Conservation (phyloP, 495 filamentous ascomycete species). For the Coniosporium apollinis region DNA sequence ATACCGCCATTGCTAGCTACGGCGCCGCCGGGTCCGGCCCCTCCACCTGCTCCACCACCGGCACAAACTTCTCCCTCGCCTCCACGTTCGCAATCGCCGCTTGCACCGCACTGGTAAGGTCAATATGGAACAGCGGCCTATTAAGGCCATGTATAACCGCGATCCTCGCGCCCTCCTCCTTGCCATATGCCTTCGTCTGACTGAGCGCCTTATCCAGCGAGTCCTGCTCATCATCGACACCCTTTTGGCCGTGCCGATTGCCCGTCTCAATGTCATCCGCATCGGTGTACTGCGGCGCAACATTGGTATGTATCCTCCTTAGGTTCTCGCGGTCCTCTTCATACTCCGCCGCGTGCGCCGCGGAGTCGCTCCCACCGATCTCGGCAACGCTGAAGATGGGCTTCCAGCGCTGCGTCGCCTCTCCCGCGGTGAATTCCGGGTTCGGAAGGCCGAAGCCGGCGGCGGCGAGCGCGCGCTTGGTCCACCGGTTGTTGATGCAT, state of each 20-base stretch:
- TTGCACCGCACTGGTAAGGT: constrained; percentile 80
- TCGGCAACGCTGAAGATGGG: constrained; percentile 94
- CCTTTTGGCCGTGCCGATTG: background rate
- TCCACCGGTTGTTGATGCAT: constrained; percentile 92
- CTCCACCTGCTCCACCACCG: background rate
- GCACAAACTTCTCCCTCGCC: constrained; percentile 19
- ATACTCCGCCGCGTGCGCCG: constrained; percentile 42
- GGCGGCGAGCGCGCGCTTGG: constrained; percentile 80
- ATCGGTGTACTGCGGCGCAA: constrained; percentile 12
- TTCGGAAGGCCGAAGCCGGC: constrained; percentile 87
- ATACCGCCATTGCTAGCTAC: background rate
- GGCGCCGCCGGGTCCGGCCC: background rate
- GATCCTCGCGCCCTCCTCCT: constrained; percentile 23
- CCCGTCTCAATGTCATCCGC: constrained; percentile 9
- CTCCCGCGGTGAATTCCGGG: constrained; percentile 27
- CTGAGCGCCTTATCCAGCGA: constrained; percentile 29
- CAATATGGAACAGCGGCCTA: constrained; percentile 85
- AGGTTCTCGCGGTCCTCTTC: constrained; percentile 43
- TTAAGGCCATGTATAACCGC: constrained; percentile 73
- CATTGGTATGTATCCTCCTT: constrained; percentile 18
- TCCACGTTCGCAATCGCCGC: constrained; percentile 70
- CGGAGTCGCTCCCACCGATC: constrained; percentile 54
- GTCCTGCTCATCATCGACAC: constrained; percentile 7
- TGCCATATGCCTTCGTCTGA: constrained; percentile 26
- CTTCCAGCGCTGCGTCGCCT: constrained; percentile 56